Evolutionary conservation across 495 filamentous ascomycete genomes (phyloP).

Genomic region (Hyphodiscus hymeniophilus): DNA sequence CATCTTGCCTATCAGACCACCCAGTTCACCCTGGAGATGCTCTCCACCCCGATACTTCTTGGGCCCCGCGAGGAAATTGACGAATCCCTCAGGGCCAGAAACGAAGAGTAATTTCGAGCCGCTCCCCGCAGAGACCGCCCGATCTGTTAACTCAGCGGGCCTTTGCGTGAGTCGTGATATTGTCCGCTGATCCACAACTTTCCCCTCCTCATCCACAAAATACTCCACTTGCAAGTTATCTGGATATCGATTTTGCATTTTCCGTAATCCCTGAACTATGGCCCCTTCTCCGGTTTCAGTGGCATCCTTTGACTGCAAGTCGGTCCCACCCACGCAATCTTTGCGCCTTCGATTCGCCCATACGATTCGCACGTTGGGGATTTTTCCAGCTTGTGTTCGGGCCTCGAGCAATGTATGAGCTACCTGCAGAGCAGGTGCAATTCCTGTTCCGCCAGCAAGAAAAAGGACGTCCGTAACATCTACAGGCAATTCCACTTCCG

Average conservation of each 20-base stretch:
- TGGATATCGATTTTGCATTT: constrained; percentile 45
- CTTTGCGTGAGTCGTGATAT: constrained; percentile 27
- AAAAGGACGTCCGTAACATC: constrained; percentile 53
- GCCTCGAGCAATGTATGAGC: constrained; percentile 48
- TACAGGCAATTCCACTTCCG: constrained; percentile 55
- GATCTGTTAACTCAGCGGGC: constrained; percentile 19
- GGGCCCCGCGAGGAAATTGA: constrained; percentile 66
- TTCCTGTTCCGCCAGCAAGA: constrained; percentile 87
- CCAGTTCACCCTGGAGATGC: constrained; percentile 59
- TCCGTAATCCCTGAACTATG: constrained; percentile 55
- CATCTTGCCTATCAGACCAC: constrained; percentile 32
- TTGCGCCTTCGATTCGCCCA: constrained; percentile 58
- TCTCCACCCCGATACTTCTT: constrained; percentile 64
- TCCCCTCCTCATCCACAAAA: constrained; percentile 69
- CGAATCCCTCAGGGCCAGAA: constrained; percentile 86
- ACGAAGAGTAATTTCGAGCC: constrained; percentile 57
- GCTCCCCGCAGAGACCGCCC: not conserved
- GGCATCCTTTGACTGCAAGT: constrained; percentile 10
- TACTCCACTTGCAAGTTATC: constrained; percentile 55
- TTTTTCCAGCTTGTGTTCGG: constrained; percentile 17
- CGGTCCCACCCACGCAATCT: constrained; percentile 45
- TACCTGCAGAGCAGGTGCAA: constrained; percentile 82
- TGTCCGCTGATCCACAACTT: constrained; percentile 46
- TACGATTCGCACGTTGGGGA: constrained; percentile 44
- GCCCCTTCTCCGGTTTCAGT: constrained; percentile 18